Conservation (phyloP, 768 basidiomycete species). For the Lactarius psammicola region DNA sequence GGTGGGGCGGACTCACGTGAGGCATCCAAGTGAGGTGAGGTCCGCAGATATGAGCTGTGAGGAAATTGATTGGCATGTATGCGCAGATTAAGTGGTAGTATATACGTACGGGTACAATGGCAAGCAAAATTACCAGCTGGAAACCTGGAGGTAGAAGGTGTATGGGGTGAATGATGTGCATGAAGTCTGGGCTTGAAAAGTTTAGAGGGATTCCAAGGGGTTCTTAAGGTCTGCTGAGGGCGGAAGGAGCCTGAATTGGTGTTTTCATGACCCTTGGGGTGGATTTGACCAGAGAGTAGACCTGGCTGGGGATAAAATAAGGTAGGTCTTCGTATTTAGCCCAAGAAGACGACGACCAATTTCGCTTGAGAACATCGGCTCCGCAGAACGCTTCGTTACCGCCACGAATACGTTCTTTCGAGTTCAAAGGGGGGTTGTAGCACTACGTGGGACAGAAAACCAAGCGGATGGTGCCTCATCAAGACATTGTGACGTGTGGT, state of each 20-base stretch:
- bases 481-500: no score
- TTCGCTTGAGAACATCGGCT: no score
- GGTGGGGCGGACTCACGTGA: constrained; percentile 43
- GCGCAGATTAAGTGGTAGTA: neutral
- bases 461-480: no score
- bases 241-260: neutral
- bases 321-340: no score
- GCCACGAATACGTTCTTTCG: no score
- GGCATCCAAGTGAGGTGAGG: constrained; percentile 53
- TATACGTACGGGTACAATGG: constrained; percentile 6
- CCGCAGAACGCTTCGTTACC: no score
- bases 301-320: no score
- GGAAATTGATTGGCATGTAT: neutral
- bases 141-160: constrained; percentile 3
- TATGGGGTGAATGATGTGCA: constrained; percentile 13
- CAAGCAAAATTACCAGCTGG: neutral
- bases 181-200: neutral
- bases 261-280: neutral
- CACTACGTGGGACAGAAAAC: no score
- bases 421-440: no score
- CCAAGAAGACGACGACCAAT: no score
- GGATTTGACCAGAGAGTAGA: no score
- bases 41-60: constrained; percentile 3
- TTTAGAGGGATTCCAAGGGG: neutral
- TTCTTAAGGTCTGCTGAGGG: constrained; percentile 12